Percentiles rank a stretch among this genome's conserved stretches.
phyloP scores from a whole-genome alignment of 1,284 basidiomycete genomes.

The Tetrapyrgos nigripes region DNA sequence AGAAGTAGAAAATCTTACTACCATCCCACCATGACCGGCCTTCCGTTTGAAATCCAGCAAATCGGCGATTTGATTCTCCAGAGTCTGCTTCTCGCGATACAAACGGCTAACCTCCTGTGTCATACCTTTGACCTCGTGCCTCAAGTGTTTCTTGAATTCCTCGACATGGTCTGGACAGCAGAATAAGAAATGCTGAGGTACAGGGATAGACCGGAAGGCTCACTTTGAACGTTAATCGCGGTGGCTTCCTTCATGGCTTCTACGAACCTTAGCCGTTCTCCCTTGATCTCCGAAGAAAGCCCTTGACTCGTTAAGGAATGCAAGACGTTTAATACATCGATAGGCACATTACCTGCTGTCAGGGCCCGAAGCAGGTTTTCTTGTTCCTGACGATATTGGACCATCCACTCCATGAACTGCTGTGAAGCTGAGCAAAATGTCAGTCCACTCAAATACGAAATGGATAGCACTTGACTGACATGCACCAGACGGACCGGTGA shows the following conservation, averaged over 20 bases:
- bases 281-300: conserved; percentile 81
- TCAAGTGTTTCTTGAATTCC: conserved; percentile 81
- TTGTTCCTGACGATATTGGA: conserved; percentile 73
- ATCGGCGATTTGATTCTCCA: conserved; percentile 79
- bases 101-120: conserved; percentile 76
- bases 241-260: conserved; percentile 93
- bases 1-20: not conserved
- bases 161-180: conserved; percentile 73
- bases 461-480: conserved; percentile 6
- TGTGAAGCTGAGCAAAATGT: conserved; percentile 51
- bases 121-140: conserved; percentile 76
- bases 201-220: conserved; percentile 25
- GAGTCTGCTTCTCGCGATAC: conserved; percentile 71
- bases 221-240: conserved; percentile 82
- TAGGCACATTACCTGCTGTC: conserved; percentile 57
- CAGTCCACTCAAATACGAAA: conserved; percentile 13
- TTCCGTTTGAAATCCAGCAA: conserved; percentile 75
- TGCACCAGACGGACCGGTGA: conserved; percentile 47
- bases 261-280: conserved; percentile 83
- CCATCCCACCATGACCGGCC: conserved; percentile 19
- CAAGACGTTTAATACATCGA: not conserved
- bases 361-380: conserved; percentile 69
- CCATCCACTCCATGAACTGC: conserved; percentile 64
- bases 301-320: conserved; percentile 48
- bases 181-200: conserved; percentile 17